These are phyloP conservation scores for Silene uniflora DNA, from an alignment of 148 eudicot species.

Conservation along the genomic window DNA sequence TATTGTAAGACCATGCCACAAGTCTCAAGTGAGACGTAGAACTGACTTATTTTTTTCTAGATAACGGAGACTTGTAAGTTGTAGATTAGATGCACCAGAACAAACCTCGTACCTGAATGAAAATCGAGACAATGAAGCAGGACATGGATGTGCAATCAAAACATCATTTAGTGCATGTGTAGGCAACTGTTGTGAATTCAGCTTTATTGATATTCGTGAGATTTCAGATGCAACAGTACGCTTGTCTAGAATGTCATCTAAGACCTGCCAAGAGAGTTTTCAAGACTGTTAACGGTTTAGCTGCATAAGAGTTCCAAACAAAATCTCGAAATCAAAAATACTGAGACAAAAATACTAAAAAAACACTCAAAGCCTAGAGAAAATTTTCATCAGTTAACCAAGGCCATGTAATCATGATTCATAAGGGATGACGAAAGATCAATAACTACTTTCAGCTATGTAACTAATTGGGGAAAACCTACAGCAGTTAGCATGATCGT, in stretches of 20 bases:
- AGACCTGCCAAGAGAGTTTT: slow-evolving; percentile 32
- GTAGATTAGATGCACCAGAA: not conserved
- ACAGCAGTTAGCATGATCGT: too few relatives aligned
- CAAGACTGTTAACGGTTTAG: not conserved
- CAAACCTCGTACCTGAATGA: slow-evolving; percentile 59
- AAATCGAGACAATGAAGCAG: slow-evolving; percentile 83
- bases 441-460: too few relatives aligned
- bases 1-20: too few relatives aligned
- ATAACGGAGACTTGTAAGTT: not conserved
- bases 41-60: not conserved
- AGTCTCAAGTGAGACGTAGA: not conserved
- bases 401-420: not conserved
- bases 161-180: slow-evolving; percentile 74
- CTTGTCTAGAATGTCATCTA: slow-evolving; percentile 70
- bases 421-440: too few relatives aligned
- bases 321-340: not conserved
- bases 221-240: slow-evolving; percentile 47
- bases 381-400: not conserved
- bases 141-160: slow-evolving; percentile 79
- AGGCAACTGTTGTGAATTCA: slow-evolving; percentile 54
- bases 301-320: not conserved
- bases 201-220: slow-evolving; percentile 60
- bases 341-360: too few relatives aligned
- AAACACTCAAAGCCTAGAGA: not conserved
- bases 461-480: too few relatives aligned